Evolutionary conservation across 495 filamentous ascomycete species (phyloP).

Genomic region (Entonaema liquescens): DNA sequence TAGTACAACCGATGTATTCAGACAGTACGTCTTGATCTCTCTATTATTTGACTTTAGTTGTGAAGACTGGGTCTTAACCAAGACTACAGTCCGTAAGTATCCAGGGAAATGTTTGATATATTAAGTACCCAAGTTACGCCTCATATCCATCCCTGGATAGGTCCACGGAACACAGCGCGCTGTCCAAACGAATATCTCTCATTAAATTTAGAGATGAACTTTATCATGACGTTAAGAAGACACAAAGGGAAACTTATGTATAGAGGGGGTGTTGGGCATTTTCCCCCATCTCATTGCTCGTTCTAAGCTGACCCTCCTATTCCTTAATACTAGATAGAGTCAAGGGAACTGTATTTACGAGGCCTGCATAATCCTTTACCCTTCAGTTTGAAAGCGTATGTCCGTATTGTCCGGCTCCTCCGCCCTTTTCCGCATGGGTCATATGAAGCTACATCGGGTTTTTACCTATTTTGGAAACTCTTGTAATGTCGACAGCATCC

Average conservation of each 20-base stretch:
- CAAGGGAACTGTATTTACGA: background rate
- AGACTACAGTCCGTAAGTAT: too few relatives aligned
- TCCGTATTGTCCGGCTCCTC: background rate
- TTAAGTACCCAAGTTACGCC: background rate
- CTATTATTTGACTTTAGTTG: too few relatives aligned
- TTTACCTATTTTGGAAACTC: background rate
- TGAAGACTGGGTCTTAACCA: too few relatives aligned
- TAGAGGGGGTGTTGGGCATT: background rate
- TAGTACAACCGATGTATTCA: too few relatives aligned
- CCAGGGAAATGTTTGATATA: background rate
- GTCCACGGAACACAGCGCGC: background rate
- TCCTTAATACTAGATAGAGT: background rate
- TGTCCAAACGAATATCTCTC: too few relatives aligned
- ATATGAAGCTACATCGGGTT: background rate
- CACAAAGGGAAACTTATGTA: background rate
- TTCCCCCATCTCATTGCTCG: background rate
- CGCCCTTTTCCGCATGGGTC: background rate
- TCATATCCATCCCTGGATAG: background rate
- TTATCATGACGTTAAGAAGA: background rate
- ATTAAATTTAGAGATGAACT: background rate
- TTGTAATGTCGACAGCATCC: background rate
- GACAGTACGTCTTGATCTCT: too few relatives aligned
- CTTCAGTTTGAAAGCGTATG: background rate
- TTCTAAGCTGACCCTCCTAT: background rate
- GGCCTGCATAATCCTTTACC: background rate